phyloP scores from a whole-genome alignment of 805 yeast genomes.

The Wickerhamiella australiensis region DNA sequence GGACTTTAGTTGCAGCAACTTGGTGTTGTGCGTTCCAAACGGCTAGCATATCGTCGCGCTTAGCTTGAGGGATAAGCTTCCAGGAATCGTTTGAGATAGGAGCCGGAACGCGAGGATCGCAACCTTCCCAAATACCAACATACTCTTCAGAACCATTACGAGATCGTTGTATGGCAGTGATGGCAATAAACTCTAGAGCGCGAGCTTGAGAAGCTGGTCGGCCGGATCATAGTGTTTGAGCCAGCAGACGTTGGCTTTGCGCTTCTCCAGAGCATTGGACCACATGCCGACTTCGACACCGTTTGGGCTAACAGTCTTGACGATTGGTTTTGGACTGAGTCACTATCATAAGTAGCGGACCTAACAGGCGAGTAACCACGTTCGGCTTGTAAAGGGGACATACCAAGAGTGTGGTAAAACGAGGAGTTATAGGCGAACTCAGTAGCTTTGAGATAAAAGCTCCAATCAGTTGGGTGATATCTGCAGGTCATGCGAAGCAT shows the following conservation, averaged over 20 bases:
- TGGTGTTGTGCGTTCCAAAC: neutral
- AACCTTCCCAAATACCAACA: conserved; percentile 3
- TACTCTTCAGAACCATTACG: neutral
- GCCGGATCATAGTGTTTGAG: neutral
- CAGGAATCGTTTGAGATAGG: neutral
- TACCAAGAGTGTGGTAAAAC: neutral
- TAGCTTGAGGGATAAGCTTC: neutral
- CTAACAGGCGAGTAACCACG: neutral
- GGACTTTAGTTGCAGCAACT: neutral
- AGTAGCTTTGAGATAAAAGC: neutral
- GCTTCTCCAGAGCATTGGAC: neutral
- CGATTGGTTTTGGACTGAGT: neutral
- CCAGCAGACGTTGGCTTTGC: conserved; percentile 3
- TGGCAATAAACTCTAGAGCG: neutral
- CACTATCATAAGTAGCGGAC: neutral
- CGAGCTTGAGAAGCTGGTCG: neutral
- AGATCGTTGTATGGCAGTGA: neutral
- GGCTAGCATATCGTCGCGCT: neutral
- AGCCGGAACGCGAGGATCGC: conserved; percentile 2
- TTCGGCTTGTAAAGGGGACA: conserved; percentile 1
- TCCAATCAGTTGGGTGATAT: neutral
- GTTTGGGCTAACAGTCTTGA: neutral
- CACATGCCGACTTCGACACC: conserved; percentile 3
- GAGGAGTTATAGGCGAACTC: conserved; percentile 6
- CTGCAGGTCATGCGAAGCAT: neutral